phyloP scores from a whole-genome alignment of 331 rosid genomes.

The Malus hybrid region DNA sequence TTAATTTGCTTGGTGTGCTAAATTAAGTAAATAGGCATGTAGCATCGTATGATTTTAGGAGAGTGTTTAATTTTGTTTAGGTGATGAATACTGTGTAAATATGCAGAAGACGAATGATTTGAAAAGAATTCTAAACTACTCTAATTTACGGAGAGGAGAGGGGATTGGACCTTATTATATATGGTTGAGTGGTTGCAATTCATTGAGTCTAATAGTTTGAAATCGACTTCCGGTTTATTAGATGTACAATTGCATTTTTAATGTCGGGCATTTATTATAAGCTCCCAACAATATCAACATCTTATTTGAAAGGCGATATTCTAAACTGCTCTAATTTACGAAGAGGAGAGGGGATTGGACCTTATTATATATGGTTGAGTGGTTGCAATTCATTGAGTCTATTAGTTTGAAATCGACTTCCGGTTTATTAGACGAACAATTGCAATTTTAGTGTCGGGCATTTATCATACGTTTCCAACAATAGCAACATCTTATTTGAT shows the following conservation, averaged over 20 bases:
- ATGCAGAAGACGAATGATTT: neutral
- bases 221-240: neutral
- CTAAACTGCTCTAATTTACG: neutral
- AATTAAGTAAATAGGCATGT: slow-evolving; percentile 9
- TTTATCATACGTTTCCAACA: neutral
- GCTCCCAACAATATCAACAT: neutral
- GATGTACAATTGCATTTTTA: too few relatives aligned
- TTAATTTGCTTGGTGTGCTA: neutral
- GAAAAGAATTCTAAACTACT: neutral
- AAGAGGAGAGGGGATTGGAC: neutral
- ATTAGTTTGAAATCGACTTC: neutral
- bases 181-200: neutral
- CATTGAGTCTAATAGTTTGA: neutral
- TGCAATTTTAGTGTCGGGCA: neutral
- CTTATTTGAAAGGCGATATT: neutral
- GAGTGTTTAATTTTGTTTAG: neutral
- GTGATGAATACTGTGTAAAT: neutral
- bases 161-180: neutral
- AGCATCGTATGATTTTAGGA: neutral
- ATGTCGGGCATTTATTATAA: neutral
- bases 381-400: neutral
- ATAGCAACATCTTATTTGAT: neutral
- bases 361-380: neutral
- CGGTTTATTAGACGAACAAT: neutral
- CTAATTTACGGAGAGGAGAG: neutral